Evolutionary conservation across 2,329 filamentous ascomycete species (phyloP).

Genomic region (Diaporthe humulicola): DNA sequence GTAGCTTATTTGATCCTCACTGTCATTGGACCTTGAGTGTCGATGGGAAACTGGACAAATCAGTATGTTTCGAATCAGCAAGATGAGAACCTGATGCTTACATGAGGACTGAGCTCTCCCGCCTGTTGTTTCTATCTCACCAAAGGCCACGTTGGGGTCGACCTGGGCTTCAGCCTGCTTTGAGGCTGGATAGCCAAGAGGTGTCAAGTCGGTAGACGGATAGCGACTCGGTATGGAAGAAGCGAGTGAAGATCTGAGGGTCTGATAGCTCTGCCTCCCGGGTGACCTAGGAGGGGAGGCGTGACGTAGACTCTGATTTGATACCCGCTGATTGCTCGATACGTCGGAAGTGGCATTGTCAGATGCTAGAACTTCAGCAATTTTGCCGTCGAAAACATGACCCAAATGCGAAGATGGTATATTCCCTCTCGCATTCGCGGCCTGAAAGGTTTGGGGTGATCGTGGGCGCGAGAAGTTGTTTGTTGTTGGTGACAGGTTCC

Average conservation of each 20-base stretch:
- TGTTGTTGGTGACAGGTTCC: conserved; percentile 14
- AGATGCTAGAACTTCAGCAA: neutral
- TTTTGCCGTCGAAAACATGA: neutral
- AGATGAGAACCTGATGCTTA: neutral
- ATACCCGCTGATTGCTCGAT: conserved; percentile 7
- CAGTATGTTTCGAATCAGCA: neutral
- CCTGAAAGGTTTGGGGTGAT: conserved; percentile 12
- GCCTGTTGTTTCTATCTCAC: neutral
- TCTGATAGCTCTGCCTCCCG: conserved; percentile 31
- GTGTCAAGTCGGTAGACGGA: conserved; percentile 33
- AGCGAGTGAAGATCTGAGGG: conserved; percentile 33
- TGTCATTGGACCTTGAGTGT: conserved; percentile 32
- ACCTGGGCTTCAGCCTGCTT: neutral
- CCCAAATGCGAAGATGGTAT: neutral
- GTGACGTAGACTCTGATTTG: conserved; percentile 8
- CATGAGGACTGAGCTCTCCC: conserved; percentile 26
- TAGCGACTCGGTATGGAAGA: conserved; percentile 33
- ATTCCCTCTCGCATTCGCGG: neutral
- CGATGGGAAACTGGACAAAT: conserved; percentile 10
- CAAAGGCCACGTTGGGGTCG: neutral
- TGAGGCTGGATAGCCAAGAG: conserved; percentile 26
- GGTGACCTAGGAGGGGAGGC: neutral
- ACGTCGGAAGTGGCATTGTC: neutral
- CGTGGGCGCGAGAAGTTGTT: conserved; percentile 33
- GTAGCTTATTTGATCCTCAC: conserved; percentile 42